Conservation (phyloP, 2,329 filamentous ascomycete species). For the Aspergillus udagawae region DNA sequence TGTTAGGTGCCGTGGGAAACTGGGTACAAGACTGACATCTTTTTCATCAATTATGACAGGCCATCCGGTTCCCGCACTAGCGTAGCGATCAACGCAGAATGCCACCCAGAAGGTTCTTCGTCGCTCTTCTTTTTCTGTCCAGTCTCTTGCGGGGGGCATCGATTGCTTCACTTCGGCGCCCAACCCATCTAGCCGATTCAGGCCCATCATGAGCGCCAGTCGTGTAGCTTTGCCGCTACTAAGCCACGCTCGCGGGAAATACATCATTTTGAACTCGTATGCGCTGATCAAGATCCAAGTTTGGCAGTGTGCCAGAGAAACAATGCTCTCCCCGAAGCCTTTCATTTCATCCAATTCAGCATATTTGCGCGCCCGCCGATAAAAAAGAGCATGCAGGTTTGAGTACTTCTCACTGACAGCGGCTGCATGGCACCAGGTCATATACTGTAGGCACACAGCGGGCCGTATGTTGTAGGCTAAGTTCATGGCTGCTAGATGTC, state of each 20-base stretch:
- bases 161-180: slow-evolving; percentile 92
- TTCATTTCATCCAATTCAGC: slow-evolving; percentile 85
- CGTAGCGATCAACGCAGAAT: slow-evolving; percentile 86
- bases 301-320: slow-evolving; percentile 82
- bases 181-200: slow-evolving; percentile 78
- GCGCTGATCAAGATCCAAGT: slow-evolving; percentile 73
- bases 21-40: slow-evolving; percentile 53
- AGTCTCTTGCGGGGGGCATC: slow-evolving; percentile 78
- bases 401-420: slow-evolving; percentile 77
- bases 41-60: slow-evolving; percentile 89
- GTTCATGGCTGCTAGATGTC: slow-evolving; percentile 85
- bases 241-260: slow-evolving; percentile 93
- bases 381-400: slow-evolving; percentile 80
- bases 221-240: slow-evolving; percentile 79
- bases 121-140: slow-evolving; percentile 89
- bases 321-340: slow-evolving; percentile 83
- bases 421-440: slow-evolving; percentile 93
- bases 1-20: not conserved
- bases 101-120: slow-evolving; percentile 93
- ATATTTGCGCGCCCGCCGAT: slow-evolving; percentile 84
- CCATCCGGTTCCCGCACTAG: slow-evolving; percentile 95
- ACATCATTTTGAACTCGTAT: slow-evolving; percentile 98
- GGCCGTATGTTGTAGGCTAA: slow-evolving; percentile 81
- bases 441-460: slow-evolving; percentile 83
- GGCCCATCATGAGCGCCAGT: slow-evolving; percentile 83